Base-by-base conservation (phyloP, 2,329 filamentous ascomycete species). In the Nigrospora osmanthi region DNA sequence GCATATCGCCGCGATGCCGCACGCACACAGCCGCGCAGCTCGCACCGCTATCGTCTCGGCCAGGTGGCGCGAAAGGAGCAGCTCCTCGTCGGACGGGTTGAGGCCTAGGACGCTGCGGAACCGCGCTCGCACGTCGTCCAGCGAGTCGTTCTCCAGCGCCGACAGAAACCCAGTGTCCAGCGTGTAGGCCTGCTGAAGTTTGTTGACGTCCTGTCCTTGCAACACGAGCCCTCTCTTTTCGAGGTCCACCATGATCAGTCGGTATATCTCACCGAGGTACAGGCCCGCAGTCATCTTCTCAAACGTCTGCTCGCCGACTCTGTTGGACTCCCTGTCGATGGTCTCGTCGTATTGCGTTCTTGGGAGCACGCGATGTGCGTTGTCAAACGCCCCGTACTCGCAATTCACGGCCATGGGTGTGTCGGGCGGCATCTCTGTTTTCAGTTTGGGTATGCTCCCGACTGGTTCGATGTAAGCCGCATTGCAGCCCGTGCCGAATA, bases 401-500 rank as follows among this genome's bases (percentile, higher is more conserved):
- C 82, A 86, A 63, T 87, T 87, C 61, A 87, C 85, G 28, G 81
- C 81, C 60, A 87, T 82, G 28, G 76, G 80, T 45, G 75, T 77
- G 45, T 82, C 75, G 1, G 80, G 71, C 43, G 82, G 80, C 13
- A 88, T 72, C 50, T 84, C 83, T 69, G 85, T 72, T 64, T 87
- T 80, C 45, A 88, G 73, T 66, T 88, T 88, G 47, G 82, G 83
- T 49, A 87, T 77, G 7, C 78, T 80, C 45, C 83, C 82, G 47
- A 73, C 78, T 55, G 85, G 69, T 61, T 88, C 84, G 81, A 88
- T 86, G 65, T 88, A 88, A 23, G 84, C 84, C 39, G 83, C 84
- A 58, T 88, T 88, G 63, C 84, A 86, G 44, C 84, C 84, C 15
- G 84, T 88, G 52, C 84, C 85, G 59, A 88, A 88, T 55, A 88